phyloP scores from a whole-genome alignment of 169 alveolate species.

The Plasmodium malariae region DNA sequence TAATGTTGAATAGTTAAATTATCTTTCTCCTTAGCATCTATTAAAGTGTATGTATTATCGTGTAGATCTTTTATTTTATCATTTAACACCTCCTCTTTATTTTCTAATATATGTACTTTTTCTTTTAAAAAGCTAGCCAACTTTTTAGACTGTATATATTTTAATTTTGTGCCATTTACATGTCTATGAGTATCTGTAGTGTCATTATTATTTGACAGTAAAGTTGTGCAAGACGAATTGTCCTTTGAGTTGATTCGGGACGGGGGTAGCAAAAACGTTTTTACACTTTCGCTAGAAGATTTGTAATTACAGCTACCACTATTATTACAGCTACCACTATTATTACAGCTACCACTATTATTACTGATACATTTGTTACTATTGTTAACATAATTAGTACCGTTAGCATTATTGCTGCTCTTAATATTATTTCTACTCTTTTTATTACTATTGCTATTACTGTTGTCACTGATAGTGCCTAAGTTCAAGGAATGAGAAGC shows the following conservation, averaged over 20 bases:
- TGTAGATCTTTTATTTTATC: conserved; percentile 61
- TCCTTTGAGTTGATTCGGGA: conserved; percentile 11
- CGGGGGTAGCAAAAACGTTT: conserved; percentile 23
- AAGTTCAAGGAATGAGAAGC: too few species aligned
- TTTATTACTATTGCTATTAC: not conserved
- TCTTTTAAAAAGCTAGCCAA: conserved; percentile 20
- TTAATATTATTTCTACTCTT: not conserved
- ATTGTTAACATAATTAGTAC: not conserved
- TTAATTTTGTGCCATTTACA: conserved; percentile 20
- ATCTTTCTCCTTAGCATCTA: conserved; percentile 53
- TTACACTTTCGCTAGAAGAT: conserved; percentile 37
- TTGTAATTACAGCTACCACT: not conserved
- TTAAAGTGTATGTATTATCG: conserved; percentile 55
- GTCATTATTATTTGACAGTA: conserved; percentile 34
- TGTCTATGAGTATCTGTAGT: not conserved
- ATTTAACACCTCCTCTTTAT: conserved; percentile 37
- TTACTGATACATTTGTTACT: not conserved
- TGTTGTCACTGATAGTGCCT: not conserved
- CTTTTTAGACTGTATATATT: conserved; percentile 14
- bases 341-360: not conserved
- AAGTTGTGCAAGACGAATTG: conserved; percentile 35
- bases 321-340: not conserved
- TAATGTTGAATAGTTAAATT: conserved; percentile 68
- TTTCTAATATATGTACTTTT: conserved; percentile 45
- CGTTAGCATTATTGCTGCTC: not conserved